Percentiles rank a stretch among this genome's conserved stretches.
phyloP scores from a whole-genome alignment of 208 protist genomes.

The Trypanosoma brucei region DNA sequence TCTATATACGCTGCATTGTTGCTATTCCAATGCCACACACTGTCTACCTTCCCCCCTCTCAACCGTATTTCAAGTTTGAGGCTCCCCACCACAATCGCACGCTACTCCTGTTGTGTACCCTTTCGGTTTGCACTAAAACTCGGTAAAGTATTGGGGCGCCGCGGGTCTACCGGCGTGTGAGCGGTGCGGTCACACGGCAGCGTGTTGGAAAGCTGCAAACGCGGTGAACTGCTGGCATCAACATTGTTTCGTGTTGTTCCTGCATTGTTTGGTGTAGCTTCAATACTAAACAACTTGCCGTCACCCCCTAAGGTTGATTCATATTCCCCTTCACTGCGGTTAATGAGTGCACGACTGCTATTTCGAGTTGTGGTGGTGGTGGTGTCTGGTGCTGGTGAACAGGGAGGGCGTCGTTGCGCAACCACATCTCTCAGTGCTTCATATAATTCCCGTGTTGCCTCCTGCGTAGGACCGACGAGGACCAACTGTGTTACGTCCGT shows the following conservation, averaged over 20 bases:
- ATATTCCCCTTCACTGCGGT: neutral
- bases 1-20: too few species aligned
- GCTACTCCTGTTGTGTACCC: too few species aligned
- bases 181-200: neutral
- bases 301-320: neutral
- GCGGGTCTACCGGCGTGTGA: neutral
- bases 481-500: slow-evolving; percentile 22
- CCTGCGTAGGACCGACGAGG: slow-evolving; percentile 1
- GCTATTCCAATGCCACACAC: too few species aligned
- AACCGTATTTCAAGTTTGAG: too few species aligned
- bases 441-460: slow-evolving; percentile 18
- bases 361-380: neutral
- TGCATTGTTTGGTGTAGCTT: neutral
- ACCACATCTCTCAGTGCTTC: slow-evolving; percentile 4
- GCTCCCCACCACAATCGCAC: too few species aligned
- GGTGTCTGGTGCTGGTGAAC: neutral
- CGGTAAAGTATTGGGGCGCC: too few species aligned
- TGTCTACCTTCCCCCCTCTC: too few species aligned
- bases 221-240: neutral
- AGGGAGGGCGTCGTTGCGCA: neutral
- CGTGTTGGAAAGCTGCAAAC: neutral
- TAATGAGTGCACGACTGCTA: neutral
- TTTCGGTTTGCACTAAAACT: too few species aligned
- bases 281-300: neutral
- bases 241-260: neutral